A percentile compares a stretch with the other conserved stretches of the same genome.
phyloP scores from a whole-genome alignment of 352 stramenopile species.

The Pythium periplocum region DNA sequence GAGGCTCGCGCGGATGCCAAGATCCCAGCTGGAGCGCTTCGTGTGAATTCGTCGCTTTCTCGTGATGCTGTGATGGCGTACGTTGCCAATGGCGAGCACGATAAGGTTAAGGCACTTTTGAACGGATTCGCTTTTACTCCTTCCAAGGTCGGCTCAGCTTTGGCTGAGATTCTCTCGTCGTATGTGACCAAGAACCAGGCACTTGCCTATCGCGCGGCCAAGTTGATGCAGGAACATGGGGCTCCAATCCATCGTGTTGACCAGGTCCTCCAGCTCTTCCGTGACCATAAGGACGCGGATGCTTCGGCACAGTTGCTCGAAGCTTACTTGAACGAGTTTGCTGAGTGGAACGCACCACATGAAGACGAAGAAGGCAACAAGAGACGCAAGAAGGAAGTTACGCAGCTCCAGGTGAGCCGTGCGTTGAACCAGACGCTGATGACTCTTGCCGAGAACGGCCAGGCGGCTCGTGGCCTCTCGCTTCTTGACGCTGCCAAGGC shows the following conservation, averaged over 20 bases:
- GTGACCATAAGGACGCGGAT: constrained; percentile 39
- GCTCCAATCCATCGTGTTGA: constrained; percentile 41
- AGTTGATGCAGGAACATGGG: constrained; percentile 46
- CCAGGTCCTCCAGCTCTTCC: constrained; percentile 38
- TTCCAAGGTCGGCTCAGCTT: constrained; percentile 36
- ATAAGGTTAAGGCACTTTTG: constrained; percentile 50
- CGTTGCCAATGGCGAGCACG: constrained; percentile 37
- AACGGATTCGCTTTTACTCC: constrained; percentile 41
- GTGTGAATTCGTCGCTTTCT: constrained; percentile 33
- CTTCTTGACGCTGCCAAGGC: constrained; percentile 28
- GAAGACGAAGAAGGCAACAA: constrained; percentile 3
- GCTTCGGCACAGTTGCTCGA: constrained; percentile 32
- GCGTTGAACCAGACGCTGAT: constrained; percentile 26
- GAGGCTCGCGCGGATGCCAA: constrained; percentile 10
- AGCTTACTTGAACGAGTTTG: constrained; percentile 37
- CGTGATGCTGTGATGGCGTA: constrained; percentile 41
- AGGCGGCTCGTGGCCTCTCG: constrained; percentile 27
- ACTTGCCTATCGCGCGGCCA: constrained; percentile 43
- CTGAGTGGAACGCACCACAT: constrained; percentile 13
- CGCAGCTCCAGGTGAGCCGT: constrained; percentile 17
- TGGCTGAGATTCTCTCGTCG: constrained; percentile 40
- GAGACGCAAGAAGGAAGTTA: not conserved
- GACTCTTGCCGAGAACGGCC: constrained; percentile 39
- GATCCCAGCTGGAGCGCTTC: constrained; percentile 16
- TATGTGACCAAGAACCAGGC: constrained; percentile 33